These are phyloP conservation scores for Hanseniaspora hatyaiensis DNA, from an alignment of 805 yeast species.

Conservation along the genomic window DNA sequence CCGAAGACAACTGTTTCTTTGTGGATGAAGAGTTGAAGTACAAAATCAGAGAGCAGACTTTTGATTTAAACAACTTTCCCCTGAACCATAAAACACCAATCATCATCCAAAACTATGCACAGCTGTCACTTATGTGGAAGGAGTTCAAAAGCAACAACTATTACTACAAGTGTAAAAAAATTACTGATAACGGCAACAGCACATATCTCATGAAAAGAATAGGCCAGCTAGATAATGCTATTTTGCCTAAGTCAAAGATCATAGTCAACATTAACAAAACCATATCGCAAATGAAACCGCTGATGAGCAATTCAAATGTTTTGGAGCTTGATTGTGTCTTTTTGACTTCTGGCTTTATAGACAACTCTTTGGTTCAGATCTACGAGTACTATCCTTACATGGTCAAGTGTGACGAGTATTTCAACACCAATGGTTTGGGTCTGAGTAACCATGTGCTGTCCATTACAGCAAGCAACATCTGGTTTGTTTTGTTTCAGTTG, in stretches of 20 bases:
- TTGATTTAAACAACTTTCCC: constrained; percentile 45
- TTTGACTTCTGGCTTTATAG: constrained; percentile 77
- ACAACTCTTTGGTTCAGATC: constrained; percentile 58
- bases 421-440: constrained; percentile 33
- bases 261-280: constrained; percentile 49
- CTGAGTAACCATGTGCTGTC: constrained; percentile 17
- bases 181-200: constrained; percentile 52
- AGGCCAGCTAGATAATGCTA: constrained; percentile 39
- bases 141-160: constrained; percentile 47
- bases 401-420: constrained; percentile 56
- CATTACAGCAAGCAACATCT: not conserved
- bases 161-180: constrained; percentile 70
- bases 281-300: constrained; percentile 40
- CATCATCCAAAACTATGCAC: constrained; percentile 69
- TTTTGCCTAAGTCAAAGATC: constrained; percentile 42
- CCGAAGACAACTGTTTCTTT: constrained; percentile 43
- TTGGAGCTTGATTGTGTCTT: constrained; percentile 70
- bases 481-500: constrained; percentile 58
- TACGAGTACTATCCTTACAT: constrained; percentile 81
- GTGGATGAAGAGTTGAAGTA: constrained; percentile 64
- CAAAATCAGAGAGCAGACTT: constrained; percentile 57
- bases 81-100: constrained; percentile 56
- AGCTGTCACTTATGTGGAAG: constrained; percentile 37
- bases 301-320: constrained; percentile 40
- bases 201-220: constrained; percentile 66